These are phyloP conservation scores for Fusarium nisikadoi DNA, from an alignment of 2,329 filamentous ascomycete species.

Conservation along the genomic window DNA sequence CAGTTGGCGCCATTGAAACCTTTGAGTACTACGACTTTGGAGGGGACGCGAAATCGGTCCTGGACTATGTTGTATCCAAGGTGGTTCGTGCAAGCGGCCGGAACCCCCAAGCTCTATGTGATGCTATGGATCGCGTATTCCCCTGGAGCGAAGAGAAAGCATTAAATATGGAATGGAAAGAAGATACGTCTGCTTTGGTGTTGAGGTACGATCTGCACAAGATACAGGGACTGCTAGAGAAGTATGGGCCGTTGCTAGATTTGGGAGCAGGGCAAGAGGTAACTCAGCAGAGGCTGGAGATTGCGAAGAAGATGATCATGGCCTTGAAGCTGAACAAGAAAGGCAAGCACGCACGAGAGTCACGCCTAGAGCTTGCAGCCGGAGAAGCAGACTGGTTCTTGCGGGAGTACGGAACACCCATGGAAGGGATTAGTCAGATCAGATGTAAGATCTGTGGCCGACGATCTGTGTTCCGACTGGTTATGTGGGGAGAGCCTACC, in stretches of 20 bases:
- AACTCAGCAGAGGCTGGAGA: neutral
- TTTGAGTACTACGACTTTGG: neutral
- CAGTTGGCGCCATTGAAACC: neutral
- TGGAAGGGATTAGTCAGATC: neutral
- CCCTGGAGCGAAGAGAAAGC: neutral
- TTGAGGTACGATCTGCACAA: neutral
- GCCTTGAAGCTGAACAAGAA: neutral
- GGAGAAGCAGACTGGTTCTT: neutral
- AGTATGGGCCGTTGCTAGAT: neutral
- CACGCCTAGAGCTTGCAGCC: neutral
- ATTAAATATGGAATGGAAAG: neutral
- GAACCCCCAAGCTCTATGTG: neutral
- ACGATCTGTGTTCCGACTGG: neutral
- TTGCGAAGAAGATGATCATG: neutral
- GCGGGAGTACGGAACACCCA: neutral
- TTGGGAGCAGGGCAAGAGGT: neutral
- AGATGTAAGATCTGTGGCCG: neutral
- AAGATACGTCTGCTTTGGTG: fast-evolving
- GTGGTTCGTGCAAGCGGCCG: neutral
- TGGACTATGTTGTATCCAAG: neutral
- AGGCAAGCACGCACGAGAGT: neutral
- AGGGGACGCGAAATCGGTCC: neutral
- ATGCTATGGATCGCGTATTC: neutral
- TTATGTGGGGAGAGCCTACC: neutral
- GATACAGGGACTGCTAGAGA: neutral